A percentile compares a stretch with the other conserved stretches of the same genome.
phyloP scores from a whole-genome alignment of 768 basidiomycete genomes.

The Naematelia encephala region DNA sequence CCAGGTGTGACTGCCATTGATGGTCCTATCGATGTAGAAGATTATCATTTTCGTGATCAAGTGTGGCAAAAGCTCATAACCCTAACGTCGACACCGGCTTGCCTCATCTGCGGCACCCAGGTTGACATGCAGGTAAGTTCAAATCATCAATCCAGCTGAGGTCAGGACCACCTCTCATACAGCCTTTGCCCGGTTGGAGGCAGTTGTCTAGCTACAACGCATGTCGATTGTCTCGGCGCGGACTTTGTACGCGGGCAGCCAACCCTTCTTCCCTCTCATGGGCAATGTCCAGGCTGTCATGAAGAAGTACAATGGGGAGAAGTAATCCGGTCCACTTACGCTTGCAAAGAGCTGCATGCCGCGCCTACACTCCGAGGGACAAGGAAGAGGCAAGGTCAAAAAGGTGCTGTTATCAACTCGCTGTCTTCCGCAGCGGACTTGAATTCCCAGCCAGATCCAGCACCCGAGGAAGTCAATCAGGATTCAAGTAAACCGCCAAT shows the following conservation, averaged over 20 bases:
- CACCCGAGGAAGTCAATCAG: too few relatives aligned
- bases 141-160: background rate
- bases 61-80: constrained; percentile 39
- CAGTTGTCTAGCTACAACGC: constrained; percentile 23
- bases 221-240: constrained; percentile 45
- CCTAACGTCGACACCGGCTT: constrained; percentile 18
- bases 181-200: constrained; percentile 33
- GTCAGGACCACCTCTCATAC: constrained; percentile 43
- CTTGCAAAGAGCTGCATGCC: constrained; percentile 27
- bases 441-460: too few relatives aligned
- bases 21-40: constrained; percentile 47
- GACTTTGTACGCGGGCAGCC: constrained; percentile 25
- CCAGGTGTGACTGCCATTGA: constrained; percentile 22
- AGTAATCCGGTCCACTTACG: constrained; percentile 48
- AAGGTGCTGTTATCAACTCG: background rate
- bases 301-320: constrained; percentile 43
- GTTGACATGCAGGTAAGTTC: constrained; percentile 23
- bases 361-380: background rate
- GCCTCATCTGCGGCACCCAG: background rate
- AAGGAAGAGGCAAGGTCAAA: background rate
- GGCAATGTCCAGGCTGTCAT: constrained; percentile 46
- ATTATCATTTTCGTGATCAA: constrained; percentile 27
- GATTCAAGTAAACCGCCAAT: too few relatives aligned
- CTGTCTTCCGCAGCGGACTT: background rate
- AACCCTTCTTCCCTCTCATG: constrained; percentile 42